These are phyloP conservation scores for Globisporangium yorkense DNA, from an alignment of 352 stramenopile genomes.

Conservation along the genomic window DNA sequence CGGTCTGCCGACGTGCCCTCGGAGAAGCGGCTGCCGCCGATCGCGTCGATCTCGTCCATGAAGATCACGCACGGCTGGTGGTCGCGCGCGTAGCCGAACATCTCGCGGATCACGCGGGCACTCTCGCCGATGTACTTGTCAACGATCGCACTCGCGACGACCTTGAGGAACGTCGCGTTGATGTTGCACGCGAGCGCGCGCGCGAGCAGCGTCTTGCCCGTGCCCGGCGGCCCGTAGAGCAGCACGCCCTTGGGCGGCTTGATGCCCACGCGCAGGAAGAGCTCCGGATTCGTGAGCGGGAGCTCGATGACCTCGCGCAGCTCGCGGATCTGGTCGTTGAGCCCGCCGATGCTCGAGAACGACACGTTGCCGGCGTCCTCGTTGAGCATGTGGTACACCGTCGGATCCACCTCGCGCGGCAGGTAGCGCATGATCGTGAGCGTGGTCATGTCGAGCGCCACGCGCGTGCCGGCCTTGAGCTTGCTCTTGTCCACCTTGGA, in stretches of 20 bases:
- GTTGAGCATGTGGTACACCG: conserved; percentile 99
- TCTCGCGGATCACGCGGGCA: conserved; percentile 98
- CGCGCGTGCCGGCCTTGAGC: conserved; percentile 96
- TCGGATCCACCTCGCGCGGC: conserved; percentile 98
- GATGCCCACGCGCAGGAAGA: conserved; percentile 98
- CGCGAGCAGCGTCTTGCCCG: conserved; percentile 98
- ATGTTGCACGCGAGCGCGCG: conserved; percentile 98
- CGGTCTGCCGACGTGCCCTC: conserved; percentile 95
- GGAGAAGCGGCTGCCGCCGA: conserved; percentile 96
- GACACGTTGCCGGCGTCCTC: conserved; percentile 96
- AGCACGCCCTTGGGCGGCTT: conserved; percentile 98
- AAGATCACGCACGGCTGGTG: conserved; percentile 99
- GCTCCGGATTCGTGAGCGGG: conserved; percentile 98
- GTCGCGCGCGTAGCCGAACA: conserved; percentile 97
- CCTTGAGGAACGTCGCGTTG: conserved; percentile 99
- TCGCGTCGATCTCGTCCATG: conserved; percentile 99
- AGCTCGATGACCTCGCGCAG: conserved; percentile 97
- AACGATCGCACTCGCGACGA: conserved; percentile 98
- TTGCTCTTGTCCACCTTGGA: conserved; percentile 93
- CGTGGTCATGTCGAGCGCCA: conserved; percentile 99
- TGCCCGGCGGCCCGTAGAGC: conserved; percentile 97
- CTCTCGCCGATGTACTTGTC: conserved; percentile 99
- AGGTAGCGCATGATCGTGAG: conserved; percentile 99
- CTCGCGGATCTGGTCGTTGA: conserved; percentile 99
- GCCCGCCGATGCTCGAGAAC: conserved; percentile 97